Evolutionary conservation across 441 rosid species (phyloP), one percentile per base, ranked within the genome.

Genomic region (Gossypium gossypioides): DNA sequence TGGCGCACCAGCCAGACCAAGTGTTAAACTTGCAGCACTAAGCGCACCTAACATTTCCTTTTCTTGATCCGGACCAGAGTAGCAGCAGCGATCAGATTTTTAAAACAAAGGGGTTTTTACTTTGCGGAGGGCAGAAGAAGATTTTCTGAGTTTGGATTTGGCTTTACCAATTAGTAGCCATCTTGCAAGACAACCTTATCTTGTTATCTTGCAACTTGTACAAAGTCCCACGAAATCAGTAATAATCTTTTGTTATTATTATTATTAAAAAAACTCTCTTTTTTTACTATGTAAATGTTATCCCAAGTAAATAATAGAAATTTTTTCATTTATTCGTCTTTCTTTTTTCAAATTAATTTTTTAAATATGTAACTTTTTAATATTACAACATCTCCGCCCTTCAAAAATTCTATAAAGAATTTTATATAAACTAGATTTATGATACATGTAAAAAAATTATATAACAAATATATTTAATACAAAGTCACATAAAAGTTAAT

Each of bases 101-200:
- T 10, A 21, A 24, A 55, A 55, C 6, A 55, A 44, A 44, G 4
- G 27, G 51, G 16, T 18, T 24, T 15, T 27, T 21, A 61, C 13
- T 24, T 12, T n/a, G 64, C 27, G 34, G 51, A 70, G n/a, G 37
- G 64, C 50, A 40, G 67, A 58, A 15, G 19, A 57, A 48, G 58
- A 48, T 48, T 34, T 34, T 34, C 9, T 34, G 42, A 34, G 6
- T 50, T 48, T 67, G 27, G 22, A 66, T n/a, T 66, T 48, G 40
- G n/a, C n/a, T 50, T 27, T 29, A 3, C 46, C 48, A 29, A 4
- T 27, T 68, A 25, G 15, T 9, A 46, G 56, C 34, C 29, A 24
- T n/a, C 9, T 19, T 16, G 48, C 48, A 16, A 24, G 6, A 54
- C 32, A 72, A 44, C 68, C 75, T 72, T 72, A 59, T 70, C 73